Conservation (phyloP, 768 basidiomycete species). For the Serendipita indica region DNA sequence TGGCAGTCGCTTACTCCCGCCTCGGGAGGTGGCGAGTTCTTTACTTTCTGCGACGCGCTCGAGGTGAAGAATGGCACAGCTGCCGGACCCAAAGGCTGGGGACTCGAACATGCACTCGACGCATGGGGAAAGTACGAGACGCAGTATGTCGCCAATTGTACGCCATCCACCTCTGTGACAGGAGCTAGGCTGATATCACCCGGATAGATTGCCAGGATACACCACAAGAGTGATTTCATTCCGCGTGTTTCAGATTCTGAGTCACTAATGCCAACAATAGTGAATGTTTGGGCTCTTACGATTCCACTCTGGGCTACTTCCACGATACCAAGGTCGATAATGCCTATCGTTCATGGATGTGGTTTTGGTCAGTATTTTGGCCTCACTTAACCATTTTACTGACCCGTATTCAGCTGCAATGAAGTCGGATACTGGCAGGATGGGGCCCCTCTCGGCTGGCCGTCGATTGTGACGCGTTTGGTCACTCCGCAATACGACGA, state of each 20-base stretch:
- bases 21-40: constrained; percentile 35
- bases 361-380: constrained; percentile 38
- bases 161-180: not conserved
- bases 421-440: constrained; percentile 42
- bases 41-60: constrained; percentile 49
- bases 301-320: constrained; percentile 29
- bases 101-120: constrained; percentile 14
- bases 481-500: constrained; percentile 42
- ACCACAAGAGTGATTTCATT: not conserved
- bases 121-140: constrained; percentile 16
- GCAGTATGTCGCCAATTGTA: constrained; percentile 1
- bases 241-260: not conserved
- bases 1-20: constrained; percentile 51
- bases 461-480: constrained; percentile 37
- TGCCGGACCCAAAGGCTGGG: constrained; percentile 23
- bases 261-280: constrained; percentile 13
- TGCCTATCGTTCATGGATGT: constrained; percentile 45
- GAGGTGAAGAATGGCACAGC: constrained; percentile 43
- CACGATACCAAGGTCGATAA: constrained; percentile 45
- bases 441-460: constrained; percentile 26
- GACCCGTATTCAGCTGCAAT: constrained; percentile 37
- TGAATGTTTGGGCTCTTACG: constrained; percentile 30
- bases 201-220: not conserved
- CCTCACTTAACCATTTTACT: not conserved
- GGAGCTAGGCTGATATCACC: not conserved